Conservation (phyloP, 1,139 yeast species). For the Suhomyces choctaworum region DNA sequence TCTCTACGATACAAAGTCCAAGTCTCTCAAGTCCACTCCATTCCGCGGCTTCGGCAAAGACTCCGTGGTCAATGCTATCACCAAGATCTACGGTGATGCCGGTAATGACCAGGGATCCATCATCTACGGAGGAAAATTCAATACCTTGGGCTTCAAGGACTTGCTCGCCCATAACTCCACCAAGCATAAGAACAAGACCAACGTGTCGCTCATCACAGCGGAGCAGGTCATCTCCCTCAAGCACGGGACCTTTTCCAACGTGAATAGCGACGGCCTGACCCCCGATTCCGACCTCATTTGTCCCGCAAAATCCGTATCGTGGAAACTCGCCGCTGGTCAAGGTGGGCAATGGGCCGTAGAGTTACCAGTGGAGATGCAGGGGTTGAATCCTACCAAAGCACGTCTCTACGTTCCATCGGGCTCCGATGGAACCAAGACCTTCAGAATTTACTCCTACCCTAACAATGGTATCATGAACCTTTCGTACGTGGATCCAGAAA, state of each 20-base stretch:
- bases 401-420: slow-evolving; percentile 64
- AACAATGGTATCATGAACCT: slow-evolving; percentile 89
- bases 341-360: slow-evolving; percentile 71
- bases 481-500: slow-evolving; percentile 74
- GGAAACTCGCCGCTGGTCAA: slow-evolving; percentile 54
- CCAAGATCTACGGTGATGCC: slow-evolving; percentile 43
- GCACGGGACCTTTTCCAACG: slow-evolving; percentile 59
- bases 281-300: slow-evolving; percentile 52
- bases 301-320: slow-evolving; percentile 51
- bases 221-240: slow-evolving; percentile 69
- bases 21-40: slow-evolving; percentile 50
- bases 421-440: slow-evolving; percentile 57
- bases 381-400: slow-evolving; percentile 68
- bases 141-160: slow-evolving; percentile 57
- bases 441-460: slow-evolving; percentile 77
- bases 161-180: slow-evolving; percentile 37
- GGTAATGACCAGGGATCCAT: slow-evolving; percentile 40
- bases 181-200: slow-evolving; percentile 30
- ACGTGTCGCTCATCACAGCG: slow-evolving; percentile 47
- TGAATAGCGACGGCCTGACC: slow-evolving; percentile 44
- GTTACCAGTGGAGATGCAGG: slow-evolving; percentile 54
- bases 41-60: slow-evolving; percentile 77
- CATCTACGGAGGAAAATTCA: slow-evolving; percentile 78
- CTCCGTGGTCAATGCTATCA: slow-evolving; percentile 65
- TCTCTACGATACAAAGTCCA: slow-evolving; percentile 55